Conservation (phyloP, 2,329 filamentous ascomycete species). For the Ophiosphaerella narmari region DNA sequence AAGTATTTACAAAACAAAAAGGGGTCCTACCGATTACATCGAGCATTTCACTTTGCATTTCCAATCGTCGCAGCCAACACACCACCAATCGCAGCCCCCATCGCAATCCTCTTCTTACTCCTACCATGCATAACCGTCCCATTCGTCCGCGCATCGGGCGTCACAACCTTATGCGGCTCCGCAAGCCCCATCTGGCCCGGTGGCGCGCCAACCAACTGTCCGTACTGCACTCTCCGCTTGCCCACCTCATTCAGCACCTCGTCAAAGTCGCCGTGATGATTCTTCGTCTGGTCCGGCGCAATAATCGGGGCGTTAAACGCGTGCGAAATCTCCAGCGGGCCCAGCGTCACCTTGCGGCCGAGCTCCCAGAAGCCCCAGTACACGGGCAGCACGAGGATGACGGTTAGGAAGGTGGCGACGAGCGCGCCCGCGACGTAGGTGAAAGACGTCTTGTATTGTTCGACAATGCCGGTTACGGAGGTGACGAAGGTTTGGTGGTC, state of each 20-base stretch:
- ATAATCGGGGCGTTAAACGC: slow-evolving; percentile 38
- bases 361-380: slow-evolving; percentile 46
- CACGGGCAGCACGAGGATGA: slow-evolving; percentile 38
- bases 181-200: slow-evolving; percentile 26
- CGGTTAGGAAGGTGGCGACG: slow-evolving; percentile 34
- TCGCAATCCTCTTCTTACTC: slow-evolving; percentile 8
- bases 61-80: slow-evolving; percentile 13
- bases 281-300: slow-evolving; percentile 17
- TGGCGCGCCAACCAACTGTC: slow-evolving; percentile 21
- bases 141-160: slow-evolving; percentile 2
- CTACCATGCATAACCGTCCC: slow-evolving; percentile 3
- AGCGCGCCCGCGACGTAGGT: slow-evolving; percentile 38
- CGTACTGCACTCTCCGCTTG: slow-evolving; percentile 22
- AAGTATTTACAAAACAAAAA: neutral
- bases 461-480: slow-evolving; percentile 25
- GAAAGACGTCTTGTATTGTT: slow-evolving; percentile 34
- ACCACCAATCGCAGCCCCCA: slow-evolving; percentile 17
- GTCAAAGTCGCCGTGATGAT: slow-evolving; percentile 26
- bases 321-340: slow-evolving; percentile 43
- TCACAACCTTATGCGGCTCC: slow-evolving; percentile 19
- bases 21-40: neutral
- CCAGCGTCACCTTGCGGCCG: slow-evolving; percentile 40
- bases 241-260: slow-evolving; percentile 26
- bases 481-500: slow-evolving; percentile 12
- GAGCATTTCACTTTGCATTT: slow-evolving; percentile 2